phyloP scores from a whole-genome alignment of 371 early-diverging fungal species.

The Chytridiales sp. region DNA sequence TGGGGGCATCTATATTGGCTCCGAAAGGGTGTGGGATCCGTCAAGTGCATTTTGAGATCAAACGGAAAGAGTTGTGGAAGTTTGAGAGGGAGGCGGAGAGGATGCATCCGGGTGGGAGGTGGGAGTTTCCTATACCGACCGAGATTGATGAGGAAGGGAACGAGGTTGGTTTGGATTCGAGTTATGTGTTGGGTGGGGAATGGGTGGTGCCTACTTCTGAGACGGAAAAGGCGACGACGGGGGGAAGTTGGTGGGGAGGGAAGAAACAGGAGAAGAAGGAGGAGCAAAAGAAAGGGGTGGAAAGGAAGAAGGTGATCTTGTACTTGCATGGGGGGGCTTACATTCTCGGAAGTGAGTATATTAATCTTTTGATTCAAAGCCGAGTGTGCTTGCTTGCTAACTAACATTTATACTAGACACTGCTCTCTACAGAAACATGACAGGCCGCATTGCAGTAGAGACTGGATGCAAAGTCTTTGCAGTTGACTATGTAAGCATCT shows the following conservation, averaged over 20 bases:
- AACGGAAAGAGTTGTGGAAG: slow-evolving; percentile 16
- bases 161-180: slow-evolving; percentile 1
- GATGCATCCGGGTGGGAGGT: slow-evolving; percentile 8
- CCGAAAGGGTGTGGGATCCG: slow-evolving; percentile 17
- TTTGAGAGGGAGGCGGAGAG: slow-evolving; percentile 25
- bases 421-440: slow-evolving; percentile 33
- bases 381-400: not conserved
- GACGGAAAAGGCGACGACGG: not conserved
- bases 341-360: slow-evolving; percentile 42
- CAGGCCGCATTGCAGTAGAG: slow-evolving; percentile 31
- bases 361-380: not conserved
- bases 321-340: slow-evolving; percentile 77
- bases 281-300: not conserved
- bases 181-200: slow-evolving; percentile 28
- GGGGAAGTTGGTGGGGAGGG: slow-evolving; percentile 3
- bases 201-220: slow-evolving; percentile 14
- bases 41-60: slow-evolving; percentile 9
- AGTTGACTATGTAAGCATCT: slow-evolving; percentile 31
- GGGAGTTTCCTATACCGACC: slow-evolving; percentile 11
- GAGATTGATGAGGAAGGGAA: slow-evolving; percentile 20
- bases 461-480: slow-evolving; percentile 47
- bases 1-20: not conserved
- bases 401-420: slow-evolving; percentile 1
- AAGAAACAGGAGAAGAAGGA: slow-evolving; percentile 1
- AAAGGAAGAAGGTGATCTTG: slow-evolving; percentile 38